Evolutionary conservation across 2,329 filamentous ascomycete species (phyloP), one percentile per base, ranked within the genome.

Genomic region (Fusarium subtropicale): DNA sequence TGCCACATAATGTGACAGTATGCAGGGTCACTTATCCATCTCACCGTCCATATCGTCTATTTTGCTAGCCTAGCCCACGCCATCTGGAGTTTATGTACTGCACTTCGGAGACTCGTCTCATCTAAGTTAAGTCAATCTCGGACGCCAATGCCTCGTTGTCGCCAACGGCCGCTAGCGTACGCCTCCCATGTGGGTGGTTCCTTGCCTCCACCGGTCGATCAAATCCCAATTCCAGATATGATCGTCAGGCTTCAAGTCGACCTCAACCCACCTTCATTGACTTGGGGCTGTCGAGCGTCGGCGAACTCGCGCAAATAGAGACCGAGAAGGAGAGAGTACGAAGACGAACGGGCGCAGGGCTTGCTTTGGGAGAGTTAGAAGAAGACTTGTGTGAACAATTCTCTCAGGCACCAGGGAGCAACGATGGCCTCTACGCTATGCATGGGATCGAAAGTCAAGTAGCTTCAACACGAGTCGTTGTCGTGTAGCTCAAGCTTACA

Each of bases 151-250:
- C 68, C 52, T 56, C 59, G 68, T 58, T 70, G 68, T 68, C 56
- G 53, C 56, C 68, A 75, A 75, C 73, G 73, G 73, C 71, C 71
- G 68, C 68, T 74, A 75, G 71, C 60, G 73, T 63, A 60, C 47
- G 61, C 56, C 42, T 64, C 55, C 64, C 72, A 69, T 73, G 64
- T 72, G 67, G 62, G 62, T 71, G 64, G 62, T 66, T 71, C 68
- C 64, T 73, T 66, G 53, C 64, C 56, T 66, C 42, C 57, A 20
- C 42, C 46, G 63, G 61, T 64, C 59, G 58, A 67, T 69, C 66
- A 58, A 48, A 48, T 44, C 28, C 56, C 51, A 30, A 55, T 53
- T 55, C 45, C 44, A 58, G 56, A 38, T 39, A 60, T 48, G 47
- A 66, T 66, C 47, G 39, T 54, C 56, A 48, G 48, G 46, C 61